Conservation (phyloP, 305 asterid species). For the Fraxinus baroniana region DNA sequence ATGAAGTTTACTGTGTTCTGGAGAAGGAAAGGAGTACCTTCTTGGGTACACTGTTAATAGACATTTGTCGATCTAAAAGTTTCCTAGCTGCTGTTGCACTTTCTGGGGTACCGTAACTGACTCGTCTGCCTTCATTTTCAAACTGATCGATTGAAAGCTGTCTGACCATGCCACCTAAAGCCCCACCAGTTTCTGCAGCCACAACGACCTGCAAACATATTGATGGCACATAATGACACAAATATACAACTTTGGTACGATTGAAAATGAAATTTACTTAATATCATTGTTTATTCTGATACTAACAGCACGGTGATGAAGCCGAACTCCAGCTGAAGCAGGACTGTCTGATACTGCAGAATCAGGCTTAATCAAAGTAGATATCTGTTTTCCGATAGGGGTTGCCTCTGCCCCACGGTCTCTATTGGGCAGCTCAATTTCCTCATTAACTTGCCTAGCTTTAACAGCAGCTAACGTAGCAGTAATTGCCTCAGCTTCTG, state of each 20-base stretch:
- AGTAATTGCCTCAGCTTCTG: slow-evolving; percentile 96
- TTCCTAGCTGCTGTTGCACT: slow-evolving; percentile 95
- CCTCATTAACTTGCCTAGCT: slow-evolving; percentile 89
- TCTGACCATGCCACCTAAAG: slow-evolving; percentile 96
- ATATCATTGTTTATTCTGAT: slow-evolving; percentile 21
- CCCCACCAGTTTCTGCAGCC: slow-evolving; percentile 98
- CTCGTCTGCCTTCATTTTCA: slow-evolving; percentile 96
- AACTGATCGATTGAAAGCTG: slow-evolving; percentile 95
- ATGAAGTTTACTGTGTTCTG: neutral
- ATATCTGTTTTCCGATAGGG: slow-evolving; percentile 76
- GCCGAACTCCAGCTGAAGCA: slow-evolving; percentile 78
- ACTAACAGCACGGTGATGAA: slow-evolving; percentile 99
- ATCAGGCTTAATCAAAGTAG: slow-evolving; percentile 75
- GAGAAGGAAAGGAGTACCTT: slow-evolving; percentile 45
- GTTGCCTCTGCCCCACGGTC: slow-evolving; percentile 97
- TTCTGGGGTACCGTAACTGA: slow-evolving; percentile 95
- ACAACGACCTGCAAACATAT: slow-evolving; percentile 72
- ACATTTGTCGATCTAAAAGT: slow-evolving; percentile 93
- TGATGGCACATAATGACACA: slow-evolving; percentile 25
- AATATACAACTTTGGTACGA: slow-evolving; percentile 1
- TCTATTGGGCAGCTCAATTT: slow-evolving; percentile 80
- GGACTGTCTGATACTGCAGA: slow-evolving; percentile 54
- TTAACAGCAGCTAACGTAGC: slow-evolving; percentile 93
- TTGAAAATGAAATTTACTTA: slow-evolving; percentile 4
- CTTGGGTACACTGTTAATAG: slow-evolving; percentile 86